phyloP scores from a whole-genome alignment of 441 rosid species.

The Viola pubescens region DNA sequence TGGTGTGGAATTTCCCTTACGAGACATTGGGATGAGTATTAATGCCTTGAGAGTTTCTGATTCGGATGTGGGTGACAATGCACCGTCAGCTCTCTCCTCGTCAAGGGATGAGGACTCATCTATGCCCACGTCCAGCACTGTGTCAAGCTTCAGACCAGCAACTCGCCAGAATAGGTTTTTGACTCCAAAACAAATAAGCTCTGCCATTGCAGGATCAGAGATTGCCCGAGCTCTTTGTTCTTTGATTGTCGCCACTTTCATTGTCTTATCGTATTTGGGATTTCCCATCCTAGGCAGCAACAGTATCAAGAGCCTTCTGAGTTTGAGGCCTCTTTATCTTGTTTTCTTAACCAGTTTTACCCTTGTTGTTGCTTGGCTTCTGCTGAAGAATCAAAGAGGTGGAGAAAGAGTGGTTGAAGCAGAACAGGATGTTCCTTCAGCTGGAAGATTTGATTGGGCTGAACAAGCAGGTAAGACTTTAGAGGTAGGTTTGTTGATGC shows the following conservation, averaged over 20 bases:
- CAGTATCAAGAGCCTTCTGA: slow-evolving; percentile 29
- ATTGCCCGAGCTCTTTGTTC: slow-evolving; percentile 42
- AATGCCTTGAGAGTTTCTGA: slow-evolving; percentile 19
- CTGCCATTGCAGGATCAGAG: slow-evolving; percentile 50
- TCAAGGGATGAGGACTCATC: slow-evolving; percentile 30
- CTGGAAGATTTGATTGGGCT: slow-evolving; percentile 35
- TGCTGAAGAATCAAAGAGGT: slow-evolving; percentile 26
- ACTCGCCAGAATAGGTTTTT: slow-evolving; percentile 17
- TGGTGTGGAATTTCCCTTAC: slow-evolving; percentile 2
- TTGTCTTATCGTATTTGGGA: slow-evolving; percentile 41
- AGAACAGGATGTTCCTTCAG: slow-evolving; percentile 23
- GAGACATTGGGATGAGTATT: slow-evolving; percentile 1
- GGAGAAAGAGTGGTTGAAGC: slow-evolving; percentile 16
- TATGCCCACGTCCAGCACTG: slow-evolving; percentile 18
- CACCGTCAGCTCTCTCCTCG: slow-evolving; percentile 18
- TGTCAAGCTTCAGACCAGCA: slow-evolving; percentile 20
- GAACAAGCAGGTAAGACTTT: slow-evolving; percentile 53
- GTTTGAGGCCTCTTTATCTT: slow-evolving; percentile 62
- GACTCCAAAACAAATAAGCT: slow-evolving; percentile 42
- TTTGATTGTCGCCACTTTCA: slow-evolving; percentile 37
- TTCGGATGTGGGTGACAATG: slow-evolving; percentile 18
- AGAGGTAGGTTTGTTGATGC: slow-evolving; percentile 49
- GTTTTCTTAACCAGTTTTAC: slow-evolving; percentile 52
- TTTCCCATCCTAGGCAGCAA: slow-evolving; percentile 44
- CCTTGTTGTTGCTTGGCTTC: slow-evolving; percentile 37